Evolutionary conservation across 305 asterid genomes (phyloP), one percentile per base, ranked within the genome.

Genomic region (Stenogyne calaminthoides): DNA sequence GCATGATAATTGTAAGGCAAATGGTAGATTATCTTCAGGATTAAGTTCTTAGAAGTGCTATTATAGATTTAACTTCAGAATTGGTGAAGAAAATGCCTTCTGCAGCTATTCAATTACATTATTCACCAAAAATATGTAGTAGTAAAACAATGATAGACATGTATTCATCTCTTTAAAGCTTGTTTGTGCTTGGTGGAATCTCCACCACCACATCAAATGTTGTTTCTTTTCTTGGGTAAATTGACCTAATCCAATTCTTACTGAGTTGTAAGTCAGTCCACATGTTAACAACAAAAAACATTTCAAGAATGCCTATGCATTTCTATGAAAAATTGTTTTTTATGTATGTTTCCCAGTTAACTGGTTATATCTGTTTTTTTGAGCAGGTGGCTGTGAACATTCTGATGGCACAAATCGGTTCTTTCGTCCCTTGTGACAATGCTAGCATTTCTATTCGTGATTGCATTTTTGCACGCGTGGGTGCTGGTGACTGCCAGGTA

Each of bases 401-500:
- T 84, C 85, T 92, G 77, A 95, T 95, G 99, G 96, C 99, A 52
- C 99, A 95, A 88, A 76, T 95, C 64, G 99, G 99, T 54, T 92
- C 90, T 27, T 95, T 90, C 73, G 88, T 95, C 70, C 98, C 99
- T 49, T 95, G 99, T 77, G 91, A 87, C 79, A 86, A 76, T 76
- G 99, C 99, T 64, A 82, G 72, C 79, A 87, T 95, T 82, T 91
- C 99, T 75, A 77, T 95, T 34, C 97, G 98, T 14, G 99, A 95
- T 81, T 95, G 97, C 85, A 91, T 95, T 72, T 95, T 95, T 77
- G 98, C 99, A 80, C 98, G 98, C 69, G 98, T 95, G 62, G 99
- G 99, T 60, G 99, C 99, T 75, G 99, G 99, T 78, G 99, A 95
- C 83, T 95, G 99, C 83, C 99, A 95, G 94, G 99, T 95, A 78